A percentile compares a stretch with the other conserved stretches of the same genome.
These are phyloP conservation scores for Tuber borchii DNA, from an alignment of 495 filamentous ascomycete species.

Conservation along the genomic window DNA sequence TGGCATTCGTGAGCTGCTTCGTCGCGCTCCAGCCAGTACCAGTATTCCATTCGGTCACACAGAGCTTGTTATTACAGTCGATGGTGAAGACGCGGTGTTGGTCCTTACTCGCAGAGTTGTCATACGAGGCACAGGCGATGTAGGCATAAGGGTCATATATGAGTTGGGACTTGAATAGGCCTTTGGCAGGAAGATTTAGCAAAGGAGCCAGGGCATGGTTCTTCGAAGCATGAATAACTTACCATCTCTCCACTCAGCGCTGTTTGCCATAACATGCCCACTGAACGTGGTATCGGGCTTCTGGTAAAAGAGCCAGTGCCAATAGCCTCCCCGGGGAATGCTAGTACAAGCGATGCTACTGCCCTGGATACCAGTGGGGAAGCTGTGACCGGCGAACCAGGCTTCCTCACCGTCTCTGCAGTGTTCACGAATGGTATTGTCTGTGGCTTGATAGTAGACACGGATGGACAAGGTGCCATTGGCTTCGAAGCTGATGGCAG, in stretches of 20 bases:
- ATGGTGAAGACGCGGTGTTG: conserved; percentile 18
- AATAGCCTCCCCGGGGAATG: neutral
- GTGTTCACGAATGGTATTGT: conserved; percentile 15
- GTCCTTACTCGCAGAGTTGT: neutral
- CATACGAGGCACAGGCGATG: too few relatives aligned
- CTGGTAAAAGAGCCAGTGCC: conserved; percentile 18
- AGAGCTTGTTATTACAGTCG: conserved; percentile 10
- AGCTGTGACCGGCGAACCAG: conserved; percentile 10
- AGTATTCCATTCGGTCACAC: conserved; percentile 9
- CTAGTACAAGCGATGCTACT: conserved; percentile 7
- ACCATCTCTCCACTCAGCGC: conserved; percentile 7
- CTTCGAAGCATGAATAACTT: neutral
- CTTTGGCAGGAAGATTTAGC: too few relatives aligned
- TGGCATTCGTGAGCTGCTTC: neutral
- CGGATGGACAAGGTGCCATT: conserved; percentile 8
- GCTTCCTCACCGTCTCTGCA: conserved; percentile 3
- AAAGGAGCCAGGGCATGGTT: too few relatives aligned
- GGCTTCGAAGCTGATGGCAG: conserved; percentile 2
- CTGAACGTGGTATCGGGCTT: neutral
- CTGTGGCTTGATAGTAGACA: conserved; percentile 20
- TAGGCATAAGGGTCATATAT: too few relatives aligned
- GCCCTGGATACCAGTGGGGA: conserved; percentile 11
- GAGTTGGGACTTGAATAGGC: too few relatives aligned
- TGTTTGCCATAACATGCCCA: conserved; percentile 5
- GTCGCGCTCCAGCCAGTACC: neutral